Percentiles rank a stretch among this genome's conserved stretches.
phyloP scores from a whole-genome alignment of 257 asterid genomes.

The Cordia subcordata region DNA sequence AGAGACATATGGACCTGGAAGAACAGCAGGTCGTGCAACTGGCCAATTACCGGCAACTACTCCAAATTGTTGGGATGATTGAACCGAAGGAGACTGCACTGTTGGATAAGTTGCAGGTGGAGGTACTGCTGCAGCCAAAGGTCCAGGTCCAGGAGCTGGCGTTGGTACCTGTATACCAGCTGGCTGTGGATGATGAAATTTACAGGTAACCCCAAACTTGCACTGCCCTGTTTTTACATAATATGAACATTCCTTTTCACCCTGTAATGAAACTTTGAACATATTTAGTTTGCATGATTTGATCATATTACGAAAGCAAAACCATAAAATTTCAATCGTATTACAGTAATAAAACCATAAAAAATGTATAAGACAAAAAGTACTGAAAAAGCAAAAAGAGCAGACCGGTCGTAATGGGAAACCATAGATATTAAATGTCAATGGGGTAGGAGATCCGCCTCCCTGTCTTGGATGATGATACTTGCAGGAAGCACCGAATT shows the following conservation, averaged over 20 bases:
- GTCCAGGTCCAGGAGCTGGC: slow-evolving; percentile 21
- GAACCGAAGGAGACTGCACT: slow-evolving; percentile 39
- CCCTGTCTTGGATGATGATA: slow-evolving; percentile 75
- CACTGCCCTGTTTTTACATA: slow-evolving; percentile 65
- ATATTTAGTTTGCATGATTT: slow-evolving; percentile 3
- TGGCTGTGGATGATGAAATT: slow-evolving; percentile 76
- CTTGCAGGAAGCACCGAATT: slow-evolving; percentile 75
- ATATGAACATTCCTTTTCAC: slow-evolving; percentile 67
- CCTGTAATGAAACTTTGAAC: slow-evolving; percentile 40
- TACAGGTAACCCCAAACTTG: slow-evolving; percentile 70
- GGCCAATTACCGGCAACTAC: slow-evolving; percentile 59
- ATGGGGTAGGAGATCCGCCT: slow-evolving; percentile 44
- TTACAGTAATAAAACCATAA: neutral
- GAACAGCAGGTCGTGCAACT: slow-evolving; percentile 45
- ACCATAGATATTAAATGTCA: slow-evolving; percentile 23
- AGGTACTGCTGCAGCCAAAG: slow-evolving; percentile 22
- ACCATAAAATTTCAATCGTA: neutral
- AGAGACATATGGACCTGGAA: slow-evolving; percentile 51
- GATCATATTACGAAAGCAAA: too few relatives aligned
- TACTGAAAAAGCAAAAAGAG: neutral
- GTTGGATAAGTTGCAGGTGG: slow-evolving; percentile 16
- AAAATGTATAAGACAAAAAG: neutral
- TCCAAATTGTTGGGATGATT: slow-evolving; percentile 61
- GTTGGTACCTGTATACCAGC: slow-evolving; percentile 36
- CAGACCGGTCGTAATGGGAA: slow-evolving; percentile 23